These are phyloP conservation scores for Protomyces inouyei DNA, from an alignment of 1,139 yeast genomes.

Conservation along the genomic window DNA sequence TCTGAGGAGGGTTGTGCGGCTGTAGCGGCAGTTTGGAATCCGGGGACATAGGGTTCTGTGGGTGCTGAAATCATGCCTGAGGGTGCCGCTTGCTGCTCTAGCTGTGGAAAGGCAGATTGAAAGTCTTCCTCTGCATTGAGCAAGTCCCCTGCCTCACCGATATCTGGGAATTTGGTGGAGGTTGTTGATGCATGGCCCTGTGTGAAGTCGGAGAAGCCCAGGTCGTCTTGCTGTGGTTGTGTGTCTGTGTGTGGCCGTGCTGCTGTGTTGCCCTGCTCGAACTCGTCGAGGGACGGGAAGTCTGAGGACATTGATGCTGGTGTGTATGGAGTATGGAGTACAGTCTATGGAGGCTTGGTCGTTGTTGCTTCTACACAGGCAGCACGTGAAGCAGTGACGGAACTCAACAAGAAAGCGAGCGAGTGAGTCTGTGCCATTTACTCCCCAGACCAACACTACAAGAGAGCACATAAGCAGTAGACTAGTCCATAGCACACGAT, in stretches of 20 bases:
- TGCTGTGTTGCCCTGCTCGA: constrained; percentile 39
- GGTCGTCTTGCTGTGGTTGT: constrained; percentile 56
- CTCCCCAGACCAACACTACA: neutral
- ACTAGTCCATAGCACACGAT: neutral
- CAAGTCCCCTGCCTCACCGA: constrained; percentile 39
- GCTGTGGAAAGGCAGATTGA: constrained; percentile 1
- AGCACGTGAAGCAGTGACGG: neutral
- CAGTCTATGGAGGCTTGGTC: neutral
- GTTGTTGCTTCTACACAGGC: neutral
- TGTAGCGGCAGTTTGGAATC: constrained; percentile 9
- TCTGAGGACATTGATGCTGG: constrained; percentile 57
- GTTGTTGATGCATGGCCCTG: constrained; percentile 39
- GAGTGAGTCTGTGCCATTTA: no score
- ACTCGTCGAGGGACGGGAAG: constrained; percentile 71
- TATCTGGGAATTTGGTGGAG: constrained; percentile 11
- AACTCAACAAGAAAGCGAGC: no score
- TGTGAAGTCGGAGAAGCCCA: constrained; percentile 46
- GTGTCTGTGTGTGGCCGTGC: constrained; percentile 40
- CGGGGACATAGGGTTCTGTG: constrained; percentile 37
- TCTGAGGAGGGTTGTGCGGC: constrained; percentile 30
- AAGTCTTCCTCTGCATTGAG: constrained; percentile 16
- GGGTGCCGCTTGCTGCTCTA: constrained; percentile 3
- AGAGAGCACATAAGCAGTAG: neutral
- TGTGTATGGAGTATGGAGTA: no score
- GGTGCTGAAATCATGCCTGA: constrained; percentile 37